Evolutionary conservation across 2,329 filamentous ascomycete species (phyloP).

Genomic region (Diplodia scrobiculata): DNA sequence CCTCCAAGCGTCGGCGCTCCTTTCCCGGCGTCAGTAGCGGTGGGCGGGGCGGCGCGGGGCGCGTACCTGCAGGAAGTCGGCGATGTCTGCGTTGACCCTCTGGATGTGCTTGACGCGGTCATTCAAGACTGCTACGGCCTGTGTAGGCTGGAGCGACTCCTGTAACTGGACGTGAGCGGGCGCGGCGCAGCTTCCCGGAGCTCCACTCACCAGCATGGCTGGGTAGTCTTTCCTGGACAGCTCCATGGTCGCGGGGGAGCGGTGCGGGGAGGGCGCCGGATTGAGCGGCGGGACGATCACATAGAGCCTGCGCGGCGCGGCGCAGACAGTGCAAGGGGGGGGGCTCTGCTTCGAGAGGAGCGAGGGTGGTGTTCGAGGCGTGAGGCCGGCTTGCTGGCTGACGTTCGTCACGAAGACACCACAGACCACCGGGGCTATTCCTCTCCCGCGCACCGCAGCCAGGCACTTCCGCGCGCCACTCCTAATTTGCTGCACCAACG

Average conservation of each 20-base stretch:
- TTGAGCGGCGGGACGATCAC: constrained; percentile 21
- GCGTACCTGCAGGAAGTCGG: constrained; percentile 94
- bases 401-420: constrained; percentile 27
- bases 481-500: constrained; percentile 24
- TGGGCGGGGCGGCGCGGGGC: constrained; percentile 31
- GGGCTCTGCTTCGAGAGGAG: constrained; percentile 5
- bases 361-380: constrained; percentile 8
- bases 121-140: constrained; percentile 78
- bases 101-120: constrained; percentile 86
- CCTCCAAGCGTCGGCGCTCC: constrained; percentile 92
- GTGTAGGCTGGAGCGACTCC: constrained; percentile 77
- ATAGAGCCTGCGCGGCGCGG: constrained; percentile 27
- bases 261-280: constrained; percentile 22
- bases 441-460: constrained; percentile 27
- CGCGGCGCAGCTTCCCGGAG: constrained; percentile 32
- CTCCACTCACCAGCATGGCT: constrained; percentile 77
- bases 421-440: constrained; percentile 27
- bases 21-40: constrained; percentile 46
- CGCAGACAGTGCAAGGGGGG: constrained; percentile 20
- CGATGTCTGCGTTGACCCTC: constrained; percentile 85
- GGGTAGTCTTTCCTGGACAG: constrained; percentile 89
- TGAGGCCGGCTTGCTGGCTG: constrained; percentile 26
- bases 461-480: constrained; percentile 27
- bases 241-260: constrained; percentile 49
- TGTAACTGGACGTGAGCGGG: constrained; percentile 49